Conservation (phyloP, 805 yeast genomes). For the Cyberlindnera euphorbiiphila region DNA sequence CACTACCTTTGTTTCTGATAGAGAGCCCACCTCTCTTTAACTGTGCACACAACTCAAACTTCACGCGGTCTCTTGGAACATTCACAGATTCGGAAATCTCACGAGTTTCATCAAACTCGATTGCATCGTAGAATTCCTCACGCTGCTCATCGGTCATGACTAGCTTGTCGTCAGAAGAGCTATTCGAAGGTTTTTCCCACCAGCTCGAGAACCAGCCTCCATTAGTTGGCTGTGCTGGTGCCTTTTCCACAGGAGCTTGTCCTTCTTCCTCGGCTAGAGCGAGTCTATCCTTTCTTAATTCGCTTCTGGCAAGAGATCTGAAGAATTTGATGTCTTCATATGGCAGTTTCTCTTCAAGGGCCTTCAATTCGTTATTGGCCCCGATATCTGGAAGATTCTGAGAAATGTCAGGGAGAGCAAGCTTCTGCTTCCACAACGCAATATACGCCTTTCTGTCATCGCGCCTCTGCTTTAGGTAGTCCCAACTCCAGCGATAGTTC, state of each 20-base stretch:
- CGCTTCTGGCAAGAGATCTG: slow-evolving; percentile 71
- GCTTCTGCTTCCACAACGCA: slow-evolving; percentile 58
- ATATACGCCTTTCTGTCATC: slow-evolving; percentile 70
- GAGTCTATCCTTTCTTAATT: slow-evolving; percentile 54
- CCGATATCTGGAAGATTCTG: slow-evolving; percentile 32
- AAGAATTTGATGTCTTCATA: slow-evolving; percentile 84
- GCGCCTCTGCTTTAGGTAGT: slow-evolving; percentile 61
- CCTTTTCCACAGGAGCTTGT: slow-evolving; percentile 6
- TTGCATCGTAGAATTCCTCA: slow-evolving; percentile 86
- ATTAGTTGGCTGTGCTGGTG: slow-evolving; percentile 7
- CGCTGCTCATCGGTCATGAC: slow-evolving; percentile 81
- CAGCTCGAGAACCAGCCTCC: slow-evolving; percentile 75
- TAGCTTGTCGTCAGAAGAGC: slow-evolving; percentile 36
- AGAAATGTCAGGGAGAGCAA: slow-evolving; percentile 34
- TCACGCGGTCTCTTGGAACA: slow-evolving; percentile 68
- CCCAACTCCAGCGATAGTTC: slow-evolving; percentile 88
- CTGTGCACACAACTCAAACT: slow-evolving; percentile 61
- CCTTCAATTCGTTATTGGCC: slow-evolving; percentile 39
- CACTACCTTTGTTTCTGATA: slow-evolving; percentile 36
- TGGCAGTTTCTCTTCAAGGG: slow-evolving; percentile 54
- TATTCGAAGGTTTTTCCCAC: slow-evolving; percentile 33
- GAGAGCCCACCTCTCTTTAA: slow-evolving; percentile 76
- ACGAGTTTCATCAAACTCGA: slow-evolving; percentile 77
- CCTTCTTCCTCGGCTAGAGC: slow-evolving; percentile 16
- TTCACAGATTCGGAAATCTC: slow-evolving; percentile 49